Base-by-base conservation (phyloP, 768 basidiomycete species). In the Tricholoma furcatifolium region DNA sequence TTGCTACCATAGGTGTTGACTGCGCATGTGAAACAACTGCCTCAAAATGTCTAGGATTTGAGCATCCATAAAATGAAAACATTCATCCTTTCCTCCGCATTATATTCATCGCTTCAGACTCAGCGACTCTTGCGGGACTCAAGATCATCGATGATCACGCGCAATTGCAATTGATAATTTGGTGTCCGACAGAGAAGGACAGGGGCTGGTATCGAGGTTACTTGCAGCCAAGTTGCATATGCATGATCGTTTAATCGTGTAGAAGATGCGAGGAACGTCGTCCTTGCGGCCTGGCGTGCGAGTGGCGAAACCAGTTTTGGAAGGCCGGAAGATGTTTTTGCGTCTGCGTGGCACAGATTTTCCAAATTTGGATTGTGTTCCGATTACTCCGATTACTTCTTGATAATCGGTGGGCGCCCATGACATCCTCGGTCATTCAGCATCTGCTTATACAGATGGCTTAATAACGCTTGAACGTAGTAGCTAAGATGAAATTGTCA, bases 321-420 rank as follows among this genome's bases (percentile, higher is more conserved):
- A 49, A 48, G 42, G 20, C 38, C 32, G 30, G 36, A 30, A 30
- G 1, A 27, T 11, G 23, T 4, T 15, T 1, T 15, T 45, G 27
- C 48, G 27, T 23, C 36, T 3, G 32, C 52, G 52, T 53, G 55
- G 47, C n/a, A 49, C 43, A 39, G 14, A 44, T 49, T n/a, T 45
- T 42, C 55, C 46, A 15, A 17, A 42, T 43, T 35, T 8, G 34
- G 40, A 36, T 34, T 27, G 9, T 21, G 43, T 14, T 11, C 46
- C n/a, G n/a, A n/a, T n/a, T n/a, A n/a, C n/a, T n/a, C 46, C 47
- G 47, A 57, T 55, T 39, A 41, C 42, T n/a, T n/a, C 32, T 50
- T 36, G 38, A 50, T 56, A 40, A 40, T 56, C 42, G 23, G 50
- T 43, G 12, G 12, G 41, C 20, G 24, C 31, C 30, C 24, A 27